These are phyloP conservation scores for Trifolium fragiferum DNA, from an alignment of 306 rosid genomes.

Conservation along the genomic window DNA sequence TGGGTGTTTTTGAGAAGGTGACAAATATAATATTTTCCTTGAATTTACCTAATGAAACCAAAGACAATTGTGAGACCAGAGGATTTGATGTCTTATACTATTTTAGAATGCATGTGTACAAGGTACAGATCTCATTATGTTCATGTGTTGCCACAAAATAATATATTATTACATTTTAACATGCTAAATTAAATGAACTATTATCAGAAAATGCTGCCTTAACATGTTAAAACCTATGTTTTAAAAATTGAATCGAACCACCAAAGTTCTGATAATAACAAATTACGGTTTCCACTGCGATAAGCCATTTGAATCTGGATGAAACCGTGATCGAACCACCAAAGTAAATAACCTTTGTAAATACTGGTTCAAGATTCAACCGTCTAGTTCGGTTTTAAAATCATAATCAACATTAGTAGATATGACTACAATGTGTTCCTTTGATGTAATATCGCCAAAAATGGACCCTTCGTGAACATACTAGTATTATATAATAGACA, in stretches of 20 bases:
- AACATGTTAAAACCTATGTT: neutral
- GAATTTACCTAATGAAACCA: constrained; percentile 49
- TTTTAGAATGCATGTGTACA: neutral
- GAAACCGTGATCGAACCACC: too few relatives aligned
- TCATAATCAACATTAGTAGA: too few relatives aligned
- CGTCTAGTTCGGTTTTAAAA: too few relatives aligned
- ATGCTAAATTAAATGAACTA: neutral
- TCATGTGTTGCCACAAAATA: neutral
- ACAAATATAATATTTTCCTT: constrained; percentile 53
- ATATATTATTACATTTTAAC: neutral
- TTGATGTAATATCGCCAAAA: neutral
- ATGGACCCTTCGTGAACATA: neutral
- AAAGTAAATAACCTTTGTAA: too few relatives aligned
- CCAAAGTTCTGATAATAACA: too few relatives aligned
- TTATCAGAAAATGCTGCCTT: neutral
- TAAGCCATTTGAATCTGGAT: too few relatives aligned
- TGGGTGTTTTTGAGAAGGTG: constrained; percentile 49
- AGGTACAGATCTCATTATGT: neutral
- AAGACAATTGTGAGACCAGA: constrained; percentile 17
- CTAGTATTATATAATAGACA: too few relatives aligned
- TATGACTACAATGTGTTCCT: neutral
- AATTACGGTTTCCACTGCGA: too few relatives aligned
- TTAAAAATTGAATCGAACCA: too few relatives aligned
- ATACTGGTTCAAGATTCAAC: too few relatives aligned
- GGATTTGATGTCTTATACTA: neutral